These are phyloP conservation scores for Vanderwaltozyma yarrowii DNA, from an alignment of 805 yeast genomes.

Conservation along the genomic window DNA sequence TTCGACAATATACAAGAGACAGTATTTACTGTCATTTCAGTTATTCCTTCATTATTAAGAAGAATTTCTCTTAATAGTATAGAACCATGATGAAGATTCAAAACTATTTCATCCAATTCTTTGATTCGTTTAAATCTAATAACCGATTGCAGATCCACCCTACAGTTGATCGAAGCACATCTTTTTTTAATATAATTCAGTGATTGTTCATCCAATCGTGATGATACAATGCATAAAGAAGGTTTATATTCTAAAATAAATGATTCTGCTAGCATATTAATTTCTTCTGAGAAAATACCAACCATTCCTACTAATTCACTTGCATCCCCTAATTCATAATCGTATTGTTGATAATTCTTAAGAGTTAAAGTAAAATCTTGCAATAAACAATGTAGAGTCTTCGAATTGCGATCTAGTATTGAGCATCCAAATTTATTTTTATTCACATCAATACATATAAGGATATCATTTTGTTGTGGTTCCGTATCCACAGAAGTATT, in stretches of 20 bases:
- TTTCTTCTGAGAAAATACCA: not conserved
- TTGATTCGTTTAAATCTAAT: no score
- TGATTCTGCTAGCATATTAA: conserved; percentile 7
- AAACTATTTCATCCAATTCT: no score
- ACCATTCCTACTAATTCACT: no score
- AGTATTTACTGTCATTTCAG: not conserved
- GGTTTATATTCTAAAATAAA: conserved; percentile 11
- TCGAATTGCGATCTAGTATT: conserved; percentile 5
- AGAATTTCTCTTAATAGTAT: no score
- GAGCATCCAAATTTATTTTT: conserved; percentile 9
- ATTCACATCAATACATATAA: conserved; percentile 5
- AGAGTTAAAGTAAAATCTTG: conserved; percentile 10
- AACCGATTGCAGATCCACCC: not conserved
- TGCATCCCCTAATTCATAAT: no score
- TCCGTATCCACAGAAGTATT: no score
- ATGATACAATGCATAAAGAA: conserved; percentile 12
- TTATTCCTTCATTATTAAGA: no score
- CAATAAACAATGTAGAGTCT: conserved; percentile 6
- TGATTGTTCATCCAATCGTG: conserved; percentile 9
- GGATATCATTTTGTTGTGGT: no score
- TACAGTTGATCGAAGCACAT: conserved; percentile 1
- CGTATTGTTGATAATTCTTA: not conserved
- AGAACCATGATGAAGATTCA: no score
- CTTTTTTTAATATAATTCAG: conserved; percentile 4
- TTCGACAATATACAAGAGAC: not conserved